These are phyloP conservation scores for Fusarium coicis DNA, from an alignment of 2,329 filamentous ascomycete species.

Conservation along the genomic window DNA sequence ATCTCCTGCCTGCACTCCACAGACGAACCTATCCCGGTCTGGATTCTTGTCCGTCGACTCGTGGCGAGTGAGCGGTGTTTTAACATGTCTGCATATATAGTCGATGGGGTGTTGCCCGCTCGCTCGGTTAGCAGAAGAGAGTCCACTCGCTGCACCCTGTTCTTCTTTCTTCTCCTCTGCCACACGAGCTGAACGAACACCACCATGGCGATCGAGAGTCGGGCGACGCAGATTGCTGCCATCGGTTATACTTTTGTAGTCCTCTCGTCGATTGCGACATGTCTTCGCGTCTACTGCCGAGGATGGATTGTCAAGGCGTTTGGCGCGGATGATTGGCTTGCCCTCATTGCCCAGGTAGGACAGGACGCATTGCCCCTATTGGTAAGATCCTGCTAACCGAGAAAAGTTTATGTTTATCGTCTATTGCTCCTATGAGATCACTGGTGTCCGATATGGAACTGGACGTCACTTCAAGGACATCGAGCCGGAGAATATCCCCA, in stretches of 20 bases:
- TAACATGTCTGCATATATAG: conserved; percentile 13
- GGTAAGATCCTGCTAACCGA: neutral
- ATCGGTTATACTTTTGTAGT: conserved; percentile 48
- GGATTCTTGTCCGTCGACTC: neutral
- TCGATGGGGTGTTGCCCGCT: neutral
- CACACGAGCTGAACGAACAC: neutral
- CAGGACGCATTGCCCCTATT: neutral
- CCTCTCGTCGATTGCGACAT: conserved; percentile 47
- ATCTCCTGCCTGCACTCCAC: neutral
- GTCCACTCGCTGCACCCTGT: conserved; percentile 1
- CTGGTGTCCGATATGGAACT: conserved; percentile 13
- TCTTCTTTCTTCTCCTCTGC: neutral
- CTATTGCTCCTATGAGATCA: neutral
- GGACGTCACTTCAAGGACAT: conserved; percentile 16
- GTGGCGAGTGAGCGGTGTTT: neutral
- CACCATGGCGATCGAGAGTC: conserved; percentile 16
- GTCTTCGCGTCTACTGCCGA: conserved; percentile 48
- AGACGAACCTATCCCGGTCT: conserved; percentile 5
- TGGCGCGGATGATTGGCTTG: conserved; percentile 49
- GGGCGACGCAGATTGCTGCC: conserved; percentile 37
- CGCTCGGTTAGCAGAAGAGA: neutral
- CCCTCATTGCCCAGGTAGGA: conserved; percentile 47
- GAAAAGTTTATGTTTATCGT: conserved; percentile 20
- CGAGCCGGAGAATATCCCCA: conserved; percentile 18
- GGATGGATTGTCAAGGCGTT: conserved; percentile 48